Conservation (phyloP, 768 basidiomycete genomes). For the Daedalea quercina region DNA sequence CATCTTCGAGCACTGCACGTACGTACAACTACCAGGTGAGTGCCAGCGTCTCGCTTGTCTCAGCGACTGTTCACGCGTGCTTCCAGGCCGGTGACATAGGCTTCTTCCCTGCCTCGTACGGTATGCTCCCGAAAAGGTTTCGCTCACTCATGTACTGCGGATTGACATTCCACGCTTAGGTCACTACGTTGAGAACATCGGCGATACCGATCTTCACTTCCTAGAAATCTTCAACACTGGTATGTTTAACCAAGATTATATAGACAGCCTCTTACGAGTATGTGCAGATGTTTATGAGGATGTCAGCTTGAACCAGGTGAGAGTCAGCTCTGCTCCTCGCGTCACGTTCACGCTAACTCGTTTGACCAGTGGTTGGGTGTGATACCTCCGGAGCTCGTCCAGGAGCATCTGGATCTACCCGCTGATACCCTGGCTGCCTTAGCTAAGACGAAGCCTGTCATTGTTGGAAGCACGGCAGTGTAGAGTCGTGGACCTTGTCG, state of each 20-base stretch:
- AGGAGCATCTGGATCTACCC: conserved; percentile 51
- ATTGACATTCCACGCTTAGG: conserved; percentile 8
- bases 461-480: conserved; percentile 29
- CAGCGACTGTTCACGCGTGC: background rate
- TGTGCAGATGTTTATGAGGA: conserved; percentile 16
- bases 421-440: conserved; percentile 43
- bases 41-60: background rate
- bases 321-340: conserved; percentile 1
- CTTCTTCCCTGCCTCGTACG: conserved; percentile 49
- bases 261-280: background rate
- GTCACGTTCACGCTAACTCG: background rate
- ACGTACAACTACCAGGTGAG: conserved; percentile 51
- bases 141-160: background rate
- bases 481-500: background rate
- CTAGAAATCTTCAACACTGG: conserved; percentile 33
- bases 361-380: conserved; percentile 50
- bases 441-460: conserved; percentile 42
- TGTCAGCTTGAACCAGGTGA: conserved; percentile 40
- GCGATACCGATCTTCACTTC: conserved; percentile 28
- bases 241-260: background rate
- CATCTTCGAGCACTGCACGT: conserved; percentile 40
- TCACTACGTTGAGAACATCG: conserved; percentile 34
- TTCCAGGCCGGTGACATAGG: conserved; percentile 27
- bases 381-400: conserved; percentile 50
- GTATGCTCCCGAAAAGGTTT: conserved; percentile 19